Conservation (phyloP, 2,329 filamentous ascomycete genomes). For the Colletotrichum godetiae region DNA sequence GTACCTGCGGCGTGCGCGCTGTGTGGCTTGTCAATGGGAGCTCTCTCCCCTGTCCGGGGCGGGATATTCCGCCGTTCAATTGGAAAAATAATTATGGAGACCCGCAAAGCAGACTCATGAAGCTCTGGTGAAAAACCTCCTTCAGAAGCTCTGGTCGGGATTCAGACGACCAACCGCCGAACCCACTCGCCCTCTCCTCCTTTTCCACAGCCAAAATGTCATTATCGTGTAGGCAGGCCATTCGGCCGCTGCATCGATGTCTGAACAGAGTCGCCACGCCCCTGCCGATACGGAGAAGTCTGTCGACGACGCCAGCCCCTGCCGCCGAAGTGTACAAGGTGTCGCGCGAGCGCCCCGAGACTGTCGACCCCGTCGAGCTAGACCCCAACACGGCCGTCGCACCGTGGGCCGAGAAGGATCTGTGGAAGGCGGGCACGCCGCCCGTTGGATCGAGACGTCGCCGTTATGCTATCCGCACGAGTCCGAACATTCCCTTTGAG, state of each 20-base stretch:
- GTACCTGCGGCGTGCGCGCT: slow-evolving; percentile 5
- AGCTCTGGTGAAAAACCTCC: slow-evolving; percentile 26
- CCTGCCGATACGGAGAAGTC: slow-evolving; percentile 40
- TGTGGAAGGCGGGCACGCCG: slow-evolving; percentile 75
- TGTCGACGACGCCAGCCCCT: slow-evolving; percentile 47
- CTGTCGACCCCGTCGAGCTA: slow-evolving; percentile 55
- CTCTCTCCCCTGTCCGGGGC: slow-evolving; percentile 27
- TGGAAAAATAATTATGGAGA: slow-evolving; percentile 35
- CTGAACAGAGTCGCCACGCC: slow-evolving; percentile 55
- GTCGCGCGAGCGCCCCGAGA: slow-evolving; percentile 32
- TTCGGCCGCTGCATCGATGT: slow-evolving; percentile 66
- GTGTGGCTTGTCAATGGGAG: slow-evolving; percentile 5
- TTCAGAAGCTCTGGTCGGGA: slow-evolving; percentile 11
- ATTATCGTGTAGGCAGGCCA: slow-evolving; percentile 67
- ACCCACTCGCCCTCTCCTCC: slow-evolving; percentile 8
- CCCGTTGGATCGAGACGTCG: slow-evolving; percentile 89
- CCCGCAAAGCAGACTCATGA: slow-evolving; percentile 26
- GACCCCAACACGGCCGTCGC: slow-evolving; percentile 78
- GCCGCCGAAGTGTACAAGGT: slow-evolving; percentile 43
- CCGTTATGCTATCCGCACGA: slow-evolving; percentile 76
- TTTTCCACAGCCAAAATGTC: slow-evolving; percentile 55
- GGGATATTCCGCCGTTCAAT: slow-evolving; percentile 35
- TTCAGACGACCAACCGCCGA: slow-evolving; percentile 1
- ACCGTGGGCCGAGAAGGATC: slow-evolving; percentile 71
- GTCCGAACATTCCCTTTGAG: slow-evolving; percentile 83